Evolutionary conservation across 805 yeast genomes (phyloP), one percentile per base, ranked within the genome.

Genomic region (Suhomyces pyralidae): DNA sequence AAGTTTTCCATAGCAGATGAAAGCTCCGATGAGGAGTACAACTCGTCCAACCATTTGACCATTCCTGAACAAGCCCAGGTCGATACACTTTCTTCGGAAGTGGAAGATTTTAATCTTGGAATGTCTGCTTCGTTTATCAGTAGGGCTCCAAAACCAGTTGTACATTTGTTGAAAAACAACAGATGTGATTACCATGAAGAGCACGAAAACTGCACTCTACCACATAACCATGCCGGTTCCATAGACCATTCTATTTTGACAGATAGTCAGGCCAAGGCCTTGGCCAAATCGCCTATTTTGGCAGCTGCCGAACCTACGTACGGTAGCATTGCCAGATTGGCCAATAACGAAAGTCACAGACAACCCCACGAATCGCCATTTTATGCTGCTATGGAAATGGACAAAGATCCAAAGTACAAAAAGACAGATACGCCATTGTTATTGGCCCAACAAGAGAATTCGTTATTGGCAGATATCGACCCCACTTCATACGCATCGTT

Each of bases 401-500:
- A 53, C 46, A 53, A 61, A 44, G 7, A 17, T 14, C 45, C 44
- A 22, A 48, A 26, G n/a, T 14, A 32, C 36, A 24, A 25, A 14
- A 54, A 55, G 44, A 45, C 48, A 19, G 64, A 58, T 24, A 63
- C 65, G 7, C 82, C 83, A 6, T 64, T 80, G 51, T 57, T 66
- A 38, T 65, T 74, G 53, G 83, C 84, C 1, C 76, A 73, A 42
- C 64, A 67, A 51, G 65, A 65, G 5, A 74, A 80, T 57, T 57
- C 67, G 14, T 64, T 66, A n/a, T 70, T 82, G 54, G 71, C 69
- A 24, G 61, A 72, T 46, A 72, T 79, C 45, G 86, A 85, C 61
- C 88, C 91, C 10, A 79, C 81, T 1, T 73, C 82, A 17, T 90
- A 90, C 68, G 71, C 83, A 2, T 79, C 94, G 0, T 90, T 88